Conservation (phyloP, 768 basidiomycete species). For the Xerocomellus chrysenteron region DNA sequence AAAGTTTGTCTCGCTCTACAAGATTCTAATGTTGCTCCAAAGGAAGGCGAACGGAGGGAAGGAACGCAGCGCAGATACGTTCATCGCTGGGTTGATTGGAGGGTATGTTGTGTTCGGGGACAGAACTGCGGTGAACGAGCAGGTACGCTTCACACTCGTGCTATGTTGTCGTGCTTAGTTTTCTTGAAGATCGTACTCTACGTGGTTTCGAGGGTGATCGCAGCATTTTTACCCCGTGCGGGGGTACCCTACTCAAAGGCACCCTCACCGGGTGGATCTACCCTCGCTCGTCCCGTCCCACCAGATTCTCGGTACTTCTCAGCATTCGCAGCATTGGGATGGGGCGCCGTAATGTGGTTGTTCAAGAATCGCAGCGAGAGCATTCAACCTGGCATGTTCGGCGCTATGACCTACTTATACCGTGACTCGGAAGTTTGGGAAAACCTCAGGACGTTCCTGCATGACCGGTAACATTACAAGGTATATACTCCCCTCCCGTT, state of each 20-base stretch:
- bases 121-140: conserved; percentile 85
- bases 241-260: conserved; percentile 50
- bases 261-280: conserved; percentile 38
- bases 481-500: conserved; percentile 1
- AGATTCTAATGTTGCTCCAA: conserved; percentile 80
- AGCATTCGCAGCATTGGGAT: conserved; percentile 81
- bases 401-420: conserved; percentile 94
- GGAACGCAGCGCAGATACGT: conserved; percentile 77
- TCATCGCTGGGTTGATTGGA: conserved; percentile 89
- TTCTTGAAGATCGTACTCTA: conserved; percentile 86
- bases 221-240: conserved; percentile 87
- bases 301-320: conserved; percentile 85
- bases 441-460: conserved; percentile 80
- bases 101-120: conserved; percentile 90
- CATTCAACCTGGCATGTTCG: conserved; percentile 97
- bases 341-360: conserved; percentile 97
- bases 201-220: conserved; percentile 87
- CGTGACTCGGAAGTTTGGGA: conserved; percentile 89
- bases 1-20: conserved; percentile 94
- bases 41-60: conserved; percentile 80
- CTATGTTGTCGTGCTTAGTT: conserved; percentile 2
- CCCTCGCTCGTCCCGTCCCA: conserved; percentile 66
- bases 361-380: conserved; percentile 85
- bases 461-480: conserved; percentile 58
- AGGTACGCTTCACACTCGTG: conserved; percentile 51